Base-by-base conservation (phyloP, 2,329 filamentous ascomycete genomes). In the Metarhizium anisopliae region DNA sequence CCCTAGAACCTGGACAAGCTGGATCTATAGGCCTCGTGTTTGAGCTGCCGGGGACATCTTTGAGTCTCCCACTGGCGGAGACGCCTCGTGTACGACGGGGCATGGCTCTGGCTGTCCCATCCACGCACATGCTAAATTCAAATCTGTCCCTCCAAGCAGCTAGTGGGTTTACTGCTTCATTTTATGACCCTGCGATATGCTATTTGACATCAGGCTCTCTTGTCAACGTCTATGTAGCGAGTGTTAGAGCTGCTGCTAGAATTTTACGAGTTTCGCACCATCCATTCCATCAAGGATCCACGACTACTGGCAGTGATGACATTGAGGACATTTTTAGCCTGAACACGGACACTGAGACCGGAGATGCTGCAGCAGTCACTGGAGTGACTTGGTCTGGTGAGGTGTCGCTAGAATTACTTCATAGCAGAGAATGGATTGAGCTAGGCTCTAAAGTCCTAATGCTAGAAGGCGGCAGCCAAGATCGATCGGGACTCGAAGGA, bases 151-250 rank as follows among this genome's bases (percentile, higher is more conserved):
- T 89, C 1, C 81, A 85, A 61, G 80, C 85, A 50, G 83, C 85
- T 16, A 86, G 81, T 32, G 85, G 85, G 0, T 81, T 91, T 61
- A 84, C 83, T 1, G 91, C 90, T 0, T 77, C 80, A 1, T 95
- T 96, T 65, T 74, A 80, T 1, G 80, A 86, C 5, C 69, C 77
- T 0, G 82, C 86, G 51, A 80, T 86, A 0, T 80, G 79, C 29
- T 75, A 80, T 1, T 75, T 96, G 6, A 78, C 80, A 0, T 73
- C 84, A 1, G 88, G 89, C 1, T 85, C 81, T 45, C 76, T 86
- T 38, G 85, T 92, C 5, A 91, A 95, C 35, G 82, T 93, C 1
- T 97, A 96, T 65, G 83, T 92, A 45, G 90, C 90, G 18, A 96
- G 91, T 66, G 85, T 97, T 14, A 82, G 93, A 8, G 87, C 91